Conservation (phyloP, 2,329 filamentous ascomycete genomes). For the Alternaria conjuncta region DNA sequence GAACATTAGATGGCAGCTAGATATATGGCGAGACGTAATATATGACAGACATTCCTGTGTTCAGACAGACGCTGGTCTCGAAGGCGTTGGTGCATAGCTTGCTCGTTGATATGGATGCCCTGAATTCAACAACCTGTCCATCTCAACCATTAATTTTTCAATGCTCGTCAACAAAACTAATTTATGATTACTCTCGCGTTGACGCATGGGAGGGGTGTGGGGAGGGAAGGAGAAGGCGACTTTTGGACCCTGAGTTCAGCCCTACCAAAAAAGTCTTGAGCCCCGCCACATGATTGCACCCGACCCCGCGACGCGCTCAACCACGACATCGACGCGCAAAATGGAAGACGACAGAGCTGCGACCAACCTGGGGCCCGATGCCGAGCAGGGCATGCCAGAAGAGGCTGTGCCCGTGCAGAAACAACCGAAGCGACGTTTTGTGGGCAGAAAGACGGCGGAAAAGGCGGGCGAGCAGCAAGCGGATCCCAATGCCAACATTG, state of each 20-base stretch:
- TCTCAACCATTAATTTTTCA: too few species aligned
- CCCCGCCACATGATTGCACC: conserved; percentile 20
- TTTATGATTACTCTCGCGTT: too few species aligned
- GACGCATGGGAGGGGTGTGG: too few species aligned
- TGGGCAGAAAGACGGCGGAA: conserved; percentile 77
- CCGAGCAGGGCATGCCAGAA: conserved; percentile 67
- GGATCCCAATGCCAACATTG: conserved; percentile 55
- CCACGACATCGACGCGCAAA: conserved; percentile 17
- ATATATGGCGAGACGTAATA: background rate
- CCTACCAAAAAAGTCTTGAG: conserved; percentile 18
- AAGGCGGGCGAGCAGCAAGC: conserved; percentile 58
- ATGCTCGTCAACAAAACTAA: too few species aligned
- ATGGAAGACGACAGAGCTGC: conserved; percentile 81
- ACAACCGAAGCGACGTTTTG: conserved; percentile 90
- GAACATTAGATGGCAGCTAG: background rate
- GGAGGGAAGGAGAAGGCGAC: too few species aligned
- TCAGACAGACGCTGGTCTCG: too few species aligned
- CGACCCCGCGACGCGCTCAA: conserved; percentile 8
- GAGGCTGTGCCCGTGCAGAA: conserved; percentile 59
- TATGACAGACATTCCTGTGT: background rate
- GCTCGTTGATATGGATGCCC: too few species aligned
- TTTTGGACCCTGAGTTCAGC: conserved; percentile 14
- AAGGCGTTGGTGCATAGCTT: too few species aligned
- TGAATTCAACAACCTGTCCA: too few species aligned
- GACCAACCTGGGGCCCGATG: conserved; percentile 72